Percentiles rank a stretch among this genome's conserved stretches.
These are phyloP conservation scores for Ophiostoma tasmaniense DNA, from an alignment of 2,329 filamentous ascomycete species.

Conservation along the genomic window DNA sequence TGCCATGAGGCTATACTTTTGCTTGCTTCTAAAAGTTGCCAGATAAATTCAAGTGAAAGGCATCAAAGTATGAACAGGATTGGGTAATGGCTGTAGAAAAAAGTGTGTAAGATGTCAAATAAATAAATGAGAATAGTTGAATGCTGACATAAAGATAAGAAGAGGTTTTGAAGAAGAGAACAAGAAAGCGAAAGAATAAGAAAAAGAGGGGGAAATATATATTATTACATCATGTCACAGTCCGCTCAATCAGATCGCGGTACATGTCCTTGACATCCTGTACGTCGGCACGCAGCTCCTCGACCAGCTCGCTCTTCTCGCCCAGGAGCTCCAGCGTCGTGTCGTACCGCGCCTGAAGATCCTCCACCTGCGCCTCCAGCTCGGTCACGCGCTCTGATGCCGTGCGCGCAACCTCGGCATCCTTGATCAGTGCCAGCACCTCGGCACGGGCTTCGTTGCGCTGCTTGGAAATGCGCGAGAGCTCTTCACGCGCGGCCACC, in stretches of 20 bases:
- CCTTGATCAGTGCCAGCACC: constrained; percentile 83
- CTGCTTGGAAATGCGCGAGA: constrained; percentile 70
- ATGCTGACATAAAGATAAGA: background rate
- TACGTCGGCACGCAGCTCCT: constrained; percentile 83
- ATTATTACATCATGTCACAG: constrained; percentile 37
- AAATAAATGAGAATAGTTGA: background rate
- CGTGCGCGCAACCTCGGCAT: constrained; percentile 62
- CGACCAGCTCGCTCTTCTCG: constrained; percentile 92
- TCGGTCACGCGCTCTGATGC: constrained; percentile 52
- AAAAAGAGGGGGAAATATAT: background rate
- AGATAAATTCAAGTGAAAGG: no score
- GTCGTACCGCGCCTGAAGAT: constrained; percentile 71
- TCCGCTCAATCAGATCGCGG: constrained; percentile 79
- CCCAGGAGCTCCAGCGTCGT: constrained; percentile 90
- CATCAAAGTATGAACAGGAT: no score
- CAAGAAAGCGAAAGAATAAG: background rate
- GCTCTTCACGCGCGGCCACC: constrained; percentile 78
- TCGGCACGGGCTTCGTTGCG: constrained; percentile 86
- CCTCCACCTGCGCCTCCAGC: constrained; percentile 57
- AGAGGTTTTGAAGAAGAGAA: background rate
- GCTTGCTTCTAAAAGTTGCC: no score
- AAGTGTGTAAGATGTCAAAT: background rate
- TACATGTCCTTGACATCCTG: constrained; percentile 94
- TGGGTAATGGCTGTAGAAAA: background rate
- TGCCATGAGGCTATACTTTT: background rate